Evolutionary conservation across 1,284 basidiomycete species (phyloP).

Genomic region (Ceratobasidium sp.): DNA sequence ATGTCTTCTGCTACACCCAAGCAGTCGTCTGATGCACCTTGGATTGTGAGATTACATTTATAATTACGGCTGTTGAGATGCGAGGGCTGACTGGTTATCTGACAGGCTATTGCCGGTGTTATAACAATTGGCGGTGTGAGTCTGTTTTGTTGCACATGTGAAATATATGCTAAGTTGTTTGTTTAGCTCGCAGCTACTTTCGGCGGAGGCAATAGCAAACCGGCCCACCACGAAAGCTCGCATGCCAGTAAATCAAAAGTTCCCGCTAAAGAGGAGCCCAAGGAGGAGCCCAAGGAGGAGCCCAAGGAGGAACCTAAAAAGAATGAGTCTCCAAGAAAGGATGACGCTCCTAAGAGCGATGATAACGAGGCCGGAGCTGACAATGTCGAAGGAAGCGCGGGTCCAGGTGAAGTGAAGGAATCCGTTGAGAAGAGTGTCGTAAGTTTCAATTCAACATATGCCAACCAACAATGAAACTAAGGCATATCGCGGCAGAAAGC

Average conservation of each 20-base stretch:
- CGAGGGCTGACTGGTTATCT: background rate
- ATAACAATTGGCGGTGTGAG: slow-evolving; percentile 28
- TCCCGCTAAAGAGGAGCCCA: slow-evolving; percentile 10
- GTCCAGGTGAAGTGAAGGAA: slow-evolving; percentile 1
- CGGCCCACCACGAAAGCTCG: background rate
- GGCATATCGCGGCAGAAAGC: slow-evolving; percentile 1
- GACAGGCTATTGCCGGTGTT: slow-evolving; percentile 20
- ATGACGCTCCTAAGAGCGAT: background rate
- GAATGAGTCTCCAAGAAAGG: background rate
- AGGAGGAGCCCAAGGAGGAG: no score
- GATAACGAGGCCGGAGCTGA: slow-evolving; percentile 14
- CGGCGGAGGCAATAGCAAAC: background rate
- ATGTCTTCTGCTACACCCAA: slow-evolving; percentile 24
- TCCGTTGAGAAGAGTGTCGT: slow-evolving; percentile 20
- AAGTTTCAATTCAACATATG: slow-evolving; percentile 1
- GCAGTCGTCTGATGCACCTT: slow-evolving; percentile 25
- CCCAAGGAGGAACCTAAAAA: no score
- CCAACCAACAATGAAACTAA: background rate
- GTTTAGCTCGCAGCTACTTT: slow-evolving; percentile 18
- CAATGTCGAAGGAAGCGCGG: background rate
- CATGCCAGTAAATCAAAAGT: slow-evolving; percentile 9
- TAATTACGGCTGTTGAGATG: background rate
- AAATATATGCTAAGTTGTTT: slow-evolving; percentile 12
- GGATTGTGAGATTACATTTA: slow-evolving; percentile 8
- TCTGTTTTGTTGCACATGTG: background rate